A percentile compares a stretch with the other conserved stretches of the same genome.
Conservation (phyloP, 1,139 yeast species). For the Geotrichum armillariae region DNA sequence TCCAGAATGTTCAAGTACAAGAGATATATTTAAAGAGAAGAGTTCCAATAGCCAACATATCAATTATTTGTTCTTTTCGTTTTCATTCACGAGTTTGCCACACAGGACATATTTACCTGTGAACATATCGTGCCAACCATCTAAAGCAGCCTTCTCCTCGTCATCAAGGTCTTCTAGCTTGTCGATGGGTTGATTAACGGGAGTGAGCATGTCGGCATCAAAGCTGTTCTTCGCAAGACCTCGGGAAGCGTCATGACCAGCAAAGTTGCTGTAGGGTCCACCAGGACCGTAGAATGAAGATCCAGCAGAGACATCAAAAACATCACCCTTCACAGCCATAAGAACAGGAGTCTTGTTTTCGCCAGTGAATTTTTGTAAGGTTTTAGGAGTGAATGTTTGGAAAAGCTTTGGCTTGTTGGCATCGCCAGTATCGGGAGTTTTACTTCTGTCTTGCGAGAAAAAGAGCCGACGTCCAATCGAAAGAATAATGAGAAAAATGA, state of each 20-base stretch:
- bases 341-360: conserved; percentile 63
- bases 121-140: conserved; percentile 84
- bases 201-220: conserved; percentile 50
- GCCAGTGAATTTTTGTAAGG: conserved; percentile 68
- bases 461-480: conserved; percentile 23
- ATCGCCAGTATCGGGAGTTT: conserved; percentile 35
- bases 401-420: conserved; percentile 54
- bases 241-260: conserved; percentile 94
- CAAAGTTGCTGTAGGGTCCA: conserved; percentile 93
- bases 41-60: no score
- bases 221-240: conserved; percentile 92
- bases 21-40: no score
- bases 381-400: conserved; percentile 65
- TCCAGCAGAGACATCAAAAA: conserved; percentile 82
- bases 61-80: conserved; percentile 24
- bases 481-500: conserved; percentile 20
- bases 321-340: conserved; percentile 81
- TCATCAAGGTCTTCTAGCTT: conserved; percentile 57
- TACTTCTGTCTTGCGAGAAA: conserved; percentile 7
- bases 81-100: conserved; percentile 36
- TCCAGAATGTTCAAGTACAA: no score
- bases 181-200: conserved; percentile 62
- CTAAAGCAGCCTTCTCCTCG: conserved; percentile 66
- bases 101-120: conserved; percentile 53
- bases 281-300: conserved; percentile 93